These are phyloP conservation scores for Globisporangium yorkense DNA, from an alignment of 352 stramenopile genomes.

Conservation along the genomic window DNA sequence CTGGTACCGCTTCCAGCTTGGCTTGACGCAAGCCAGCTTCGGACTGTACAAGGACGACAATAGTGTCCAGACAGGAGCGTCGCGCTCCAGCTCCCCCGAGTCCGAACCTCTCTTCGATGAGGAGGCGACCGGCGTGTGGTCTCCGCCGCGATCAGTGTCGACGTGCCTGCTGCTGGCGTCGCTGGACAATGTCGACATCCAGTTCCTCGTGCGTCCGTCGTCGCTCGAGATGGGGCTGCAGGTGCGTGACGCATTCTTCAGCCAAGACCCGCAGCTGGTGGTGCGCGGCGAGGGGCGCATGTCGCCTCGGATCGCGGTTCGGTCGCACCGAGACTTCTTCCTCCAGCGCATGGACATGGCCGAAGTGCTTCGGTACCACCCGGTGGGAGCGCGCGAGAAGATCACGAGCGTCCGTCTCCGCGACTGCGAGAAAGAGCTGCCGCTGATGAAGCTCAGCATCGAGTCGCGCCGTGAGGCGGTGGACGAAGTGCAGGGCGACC, in stretches of 20 bases:
- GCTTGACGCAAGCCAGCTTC: constrained; percentile 47
- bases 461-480: constrained; percentile 26
- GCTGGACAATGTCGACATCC: constrained; percentile 62
- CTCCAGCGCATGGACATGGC: constrained; percentile 74
- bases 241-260: constrained; percentile 66
- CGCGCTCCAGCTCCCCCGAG: constrained; percentile 3
- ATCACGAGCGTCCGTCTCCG: constrained; percentile 74
- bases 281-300: neutral
- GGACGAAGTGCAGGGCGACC: constrained; percentile 10
- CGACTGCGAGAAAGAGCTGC: constrained; percentile 60
- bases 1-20: constrained; percentile 74
- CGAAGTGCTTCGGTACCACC: constrained; percentile 63
- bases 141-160: neutral
- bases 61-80: constrained; percentile 2
- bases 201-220: constrained; percentile 58
- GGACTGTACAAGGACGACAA: constrained; percentile 37
- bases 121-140: neutral
- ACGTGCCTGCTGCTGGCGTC: constrained; percentile 22
- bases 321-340: constrained; percentile 34
- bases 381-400: constrained; percentile 40
- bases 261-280: constrained; percentile 18
- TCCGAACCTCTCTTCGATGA: neutral
- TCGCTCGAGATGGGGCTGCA: constrained; percentile 67
- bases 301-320: neutral
- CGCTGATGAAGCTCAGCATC: constrained; percentile 60